Evolutionary conservation across 306 rosid genomes (phyloP), one percentile per base, ranked within the genome.

Genomic region (Ochetophila trinervis): DNA sequence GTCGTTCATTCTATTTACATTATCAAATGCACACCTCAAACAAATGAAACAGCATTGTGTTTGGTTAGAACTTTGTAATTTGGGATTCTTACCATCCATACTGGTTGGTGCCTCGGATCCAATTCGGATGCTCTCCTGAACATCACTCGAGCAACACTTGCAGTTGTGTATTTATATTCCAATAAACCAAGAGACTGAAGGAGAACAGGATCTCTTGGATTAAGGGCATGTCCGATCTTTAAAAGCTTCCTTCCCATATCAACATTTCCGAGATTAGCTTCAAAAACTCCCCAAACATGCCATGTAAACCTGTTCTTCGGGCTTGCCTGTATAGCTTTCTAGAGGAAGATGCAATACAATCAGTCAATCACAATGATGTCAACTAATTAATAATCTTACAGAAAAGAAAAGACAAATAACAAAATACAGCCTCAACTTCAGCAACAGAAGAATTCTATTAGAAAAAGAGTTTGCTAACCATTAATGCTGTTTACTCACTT

Each of bases 281-380:
- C 98, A 83, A 89, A 92, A 60, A 89, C 54, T n/a, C 93, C 98
- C 98, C 98, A 92, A 15, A 89, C 86, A 72, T 92, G 98, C 98
- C 98, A 92, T 37, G 95, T 79, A 76, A 85, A 89, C 82, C 98
- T 82, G 72, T 92, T 92, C 82, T 89, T 92, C 58, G 98, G 98
- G 79, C 98, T 92, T 40, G 96, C 93, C 72, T 89, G 86, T 53
- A 92, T 83, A 50, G 98, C 89, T 82, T 83, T 87, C 98, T 92
- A 53, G 72, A 40, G 74, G 68, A 49, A 48, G 16, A 63, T 36
- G 58, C 34, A 34, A 54, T 65, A 21, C 70, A 21, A 27, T 27
- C 3, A 27, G 32, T 27, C 51, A 47, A 40, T 74, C 34, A 35
- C 23, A 18, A n/a, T 34, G 22, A 73, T 40, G 27, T 8, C 67